Conservation (phyloP, 495 filamentous ascomycete genomes). For the Penicillium maclennaniae region DNA sequence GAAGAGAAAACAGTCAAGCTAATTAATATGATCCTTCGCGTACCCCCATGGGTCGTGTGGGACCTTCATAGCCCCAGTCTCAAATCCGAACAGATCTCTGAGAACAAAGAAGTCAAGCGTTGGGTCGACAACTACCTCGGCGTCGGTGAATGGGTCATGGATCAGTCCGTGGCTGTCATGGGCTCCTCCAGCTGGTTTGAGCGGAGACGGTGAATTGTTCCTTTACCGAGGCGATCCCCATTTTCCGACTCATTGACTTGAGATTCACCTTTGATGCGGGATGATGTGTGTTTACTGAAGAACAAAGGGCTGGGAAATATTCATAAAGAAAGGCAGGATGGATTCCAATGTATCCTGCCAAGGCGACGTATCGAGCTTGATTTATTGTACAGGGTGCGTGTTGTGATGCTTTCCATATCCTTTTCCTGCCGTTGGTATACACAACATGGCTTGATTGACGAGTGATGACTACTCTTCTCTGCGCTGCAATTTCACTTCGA, state of each 20-base stretch:
- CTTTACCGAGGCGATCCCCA: slow-evolving; percentile 2
- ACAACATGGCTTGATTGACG: slow-evolving; percentile 13
- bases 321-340: background rate
- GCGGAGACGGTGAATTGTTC: slow-evolving; percentile 62
- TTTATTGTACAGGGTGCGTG: background rate
- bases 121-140: slow-evolving; percentile 95
- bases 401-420: background rate
- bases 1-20: slow-evolving; percentile 17
- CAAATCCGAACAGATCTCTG: slow-evolving; percentile 77
- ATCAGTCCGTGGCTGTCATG: slow-evolving; percentile 88
- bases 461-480: slow-evolving; percentile 21
- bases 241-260: slow-evolving; percentile 7
- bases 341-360: background rate
- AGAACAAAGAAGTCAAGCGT: slow-evolving; percentile 78
- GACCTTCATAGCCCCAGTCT: slow-evolving; percentile 67
- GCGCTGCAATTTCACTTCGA: slow-evolving; percentile 5
- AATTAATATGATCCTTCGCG: slow-evolving; percentile 34
- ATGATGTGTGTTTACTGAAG: slow-evolving; percentile 1
- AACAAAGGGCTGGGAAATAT: background rate
- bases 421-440: background rate
- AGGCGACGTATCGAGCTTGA: background rate
- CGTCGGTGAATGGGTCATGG: slow-evolving; percentile 97
- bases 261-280: background rate
- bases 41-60: slow-evolving; percentile 28
- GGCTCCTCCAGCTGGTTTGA: slow-evolving; percentile 87